These are phyloP conservation scores for Bassia scoparia DNA, from an alignment of 148 eudicot species.

Conservation along the genomic window DNA sequence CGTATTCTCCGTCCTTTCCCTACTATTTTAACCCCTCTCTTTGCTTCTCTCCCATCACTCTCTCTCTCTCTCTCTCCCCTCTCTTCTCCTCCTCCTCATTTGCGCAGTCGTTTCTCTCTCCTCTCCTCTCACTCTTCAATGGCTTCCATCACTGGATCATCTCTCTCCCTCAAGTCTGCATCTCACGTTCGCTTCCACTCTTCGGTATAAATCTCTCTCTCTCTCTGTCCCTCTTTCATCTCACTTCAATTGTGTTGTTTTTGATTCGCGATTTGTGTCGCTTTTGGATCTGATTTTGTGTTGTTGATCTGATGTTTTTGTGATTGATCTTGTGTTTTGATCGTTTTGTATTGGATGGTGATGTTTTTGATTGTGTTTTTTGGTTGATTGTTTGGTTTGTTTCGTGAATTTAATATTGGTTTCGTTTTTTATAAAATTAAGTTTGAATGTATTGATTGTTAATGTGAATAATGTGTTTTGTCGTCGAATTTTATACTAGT, in stretches of 20 bases:
- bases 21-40: conserved; percentile 28
- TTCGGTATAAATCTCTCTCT: conserved; percentile 22
- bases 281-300: not conserved
- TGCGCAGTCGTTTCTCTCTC: too few relatives aligned
- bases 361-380: not conserved
- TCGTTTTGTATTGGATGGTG: not conserved
- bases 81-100: conserved; percentile 1
- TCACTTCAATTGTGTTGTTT: too few relatives aligned
- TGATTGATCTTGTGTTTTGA: not conserved
- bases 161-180: conserved; percentile 24
- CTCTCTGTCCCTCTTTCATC: conserved; percentile 11
- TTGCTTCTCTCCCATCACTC: not conserved
- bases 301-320: not conserved
- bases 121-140: conserved; percentile 21
- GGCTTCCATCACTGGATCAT: conserved; percentile 39
- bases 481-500: too few relatives aligned
- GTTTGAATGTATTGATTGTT: too few relatives aligned
- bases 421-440: not conserved
- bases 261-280: not conserved
- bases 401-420: not conserved
- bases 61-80: not conserved
- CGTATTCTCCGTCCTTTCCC: conserved; percentile 38
- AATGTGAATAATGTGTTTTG: too few relatives aligned
- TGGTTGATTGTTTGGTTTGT: not conserved
- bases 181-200: conserved; percentile 11